Evolutionary conservation across 495 filamentous ascomycete genomes (phyloP), one percentile per base, ranked within the genome.

Genomic region (Parathielavia hyrcaniae): DNA sequence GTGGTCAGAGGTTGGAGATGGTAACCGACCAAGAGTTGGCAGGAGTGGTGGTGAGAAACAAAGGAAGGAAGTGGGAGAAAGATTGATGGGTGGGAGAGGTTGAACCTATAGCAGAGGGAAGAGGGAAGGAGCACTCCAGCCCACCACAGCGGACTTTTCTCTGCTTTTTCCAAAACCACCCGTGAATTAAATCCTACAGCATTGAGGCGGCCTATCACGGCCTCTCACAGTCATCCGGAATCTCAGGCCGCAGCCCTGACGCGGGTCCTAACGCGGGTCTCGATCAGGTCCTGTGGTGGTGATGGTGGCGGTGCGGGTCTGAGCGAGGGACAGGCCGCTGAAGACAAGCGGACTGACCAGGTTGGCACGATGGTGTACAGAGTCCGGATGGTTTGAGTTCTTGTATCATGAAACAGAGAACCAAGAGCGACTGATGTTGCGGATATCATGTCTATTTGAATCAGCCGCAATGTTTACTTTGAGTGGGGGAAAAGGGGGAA

Each of bases 21-120:
- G n/a, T 40, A 44, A 36, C 13, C n/a, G 23, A 54, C 32, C 23
- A 32, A 44, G 20, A 50, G 19, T 10, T n/a, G 38, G 55, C 22
- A 40, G 4, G 48, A 39, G 38, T 32, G 8, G 53, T 40, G 51
- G 35, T 16, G 52, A 34, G 50, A 22, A n/a, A n/a, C n/a, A 6
- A 30, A 6, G 6, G 26, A 43, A 63, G 57, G 35, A 58, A 48
- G 53, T 43, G 54, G 39, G 54, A 58, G 57, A 45, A 49, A 32
- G 53, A 44, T n/a, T n/a, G n/a, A n/a, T n/a, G 57, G 51, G 43
- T 48, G 51, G 50, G 38, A 46, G 50, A 58, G 48, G 49, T 23
- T 34, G 23, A 38, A 47, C 38, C 55, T 19, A 43, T 51, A 30
- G 38, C 10, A 2, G 14, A 5, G 36, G 38, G 23, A 32, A 36